These are phyloP conservation scores for Mimosa pudica DNA, from an alignment of 306 rosid species.

Conservation along the genomic window DNA sequence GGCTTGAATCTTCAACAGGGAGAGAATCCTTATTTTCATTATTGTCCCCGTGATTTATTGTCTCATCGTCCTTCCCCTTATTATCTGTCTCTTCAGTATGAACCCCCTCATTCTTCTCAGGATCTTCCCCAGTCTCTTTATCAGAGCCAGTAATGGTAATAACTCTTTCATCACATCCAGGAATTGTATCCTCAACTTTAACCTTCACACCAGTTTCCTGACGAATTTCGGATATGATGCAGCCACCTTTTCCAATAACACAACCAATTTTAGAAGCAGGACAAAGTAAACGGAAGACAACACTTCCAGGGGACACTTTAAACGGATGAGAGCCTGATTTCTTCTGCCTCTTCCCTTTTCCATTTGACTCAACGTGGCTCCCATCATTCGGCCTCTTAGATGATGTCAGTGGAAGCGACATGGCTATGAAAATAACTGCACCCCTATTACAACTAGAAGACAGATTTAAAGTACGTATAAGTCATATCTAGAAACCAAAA, in stretches of 20 bases:
- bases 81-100: slow-evolving; percentile 46
- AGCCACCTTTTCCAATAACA: slow-evolving; percentile 71
- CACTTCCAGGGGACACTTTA: slow-evolving; percentile 43
- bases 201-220: slow-evolving; percentile 66
- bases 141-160: slow-evolving; percentile 52
- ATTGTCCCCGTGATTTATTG: slow-evolving; percentile 27
- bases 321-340: slow-evolving; percentile 39
- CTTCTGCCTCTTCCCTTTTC: slow-evolving; percentile 71
- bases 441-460: slow-evolving; percentile 16
- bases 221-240: slow-evolving; percentile 57
- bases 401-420: slow-evolving; percentile 65
- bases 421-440: slow-evolving; percentile 33
- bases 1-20: slow-evolving; percentile 36
- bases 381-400: slow-evolving; percentile 71
- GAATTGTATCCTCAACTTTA: slow-evolving; percentile 67
- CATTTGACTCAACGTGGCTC: slow-evolving; percentile 43
- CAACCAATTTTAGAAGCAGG: slow-evolving; percentile 57
- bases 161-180: slow-evolving; percentile 82
- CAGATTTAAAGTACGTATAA: neutral
- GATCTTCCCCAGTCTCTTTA: slow-evolving; percentile 49
- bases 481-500: neutral
- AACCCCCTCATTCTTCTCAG: slow-evolving; percentile 51
- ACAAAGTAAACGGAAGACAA: slow-evolving; percentile 65
- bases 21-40: slow-evolving; percentile 45
- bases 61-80: slow-evolving; percentile 39